These are phyloP conservation scores for Backusella liffmaniae DNA, from an alignment of 192 early-diverging fungal species.

Conservation along the genomic window DNA sequence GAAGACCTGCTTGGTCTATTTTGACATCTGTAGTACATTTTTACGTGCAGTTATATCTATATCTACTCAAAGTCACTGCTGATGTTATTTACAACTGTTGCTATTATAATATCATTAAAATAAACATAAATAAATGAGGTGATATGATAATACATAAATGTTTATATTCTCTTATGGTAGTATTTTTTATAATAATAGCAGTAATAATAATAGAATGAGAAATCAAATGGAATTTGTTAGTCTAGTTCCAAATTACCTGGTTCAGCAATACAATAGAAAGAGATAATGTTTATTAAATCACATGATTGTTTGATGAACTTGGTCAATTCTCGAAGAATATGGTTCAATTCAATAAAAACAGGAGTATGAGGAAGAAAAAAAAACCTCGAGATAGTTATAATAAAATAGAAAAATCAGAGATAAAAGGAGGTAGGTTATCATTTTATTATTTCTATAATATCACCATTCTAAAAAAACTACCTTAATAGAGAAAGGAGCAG, in stretches of 20 bases:
- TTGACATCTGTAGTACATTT: slow-evolving; percentile 2
- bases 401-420: not conserved
- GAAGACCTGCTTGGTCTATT: not conserved
- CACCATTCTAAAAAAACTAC: not conserved
- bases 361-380: not conserved
- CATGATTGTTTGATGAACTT: not conserved
- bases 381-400: not conserved
- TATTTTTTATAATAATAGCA: not conserved
- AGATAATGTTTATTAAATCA: slow-evolving; percentile 1
- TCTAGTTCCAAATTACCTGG: slow-evolving; percentile 7
- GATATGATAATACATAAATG: not conserved
- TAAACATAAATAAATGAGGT: not conserved
- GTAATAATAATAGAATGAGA: not conserved
- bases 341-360: slow-evolving; percentile 8
- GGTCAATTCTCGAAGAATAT: slow-evolving; percentile 4
- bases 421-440: not conserved
- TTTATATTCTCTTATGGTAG: not conserved
- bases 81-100: not conserved
- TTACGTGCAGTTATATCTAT: not conserved
- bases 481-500: not conserved
- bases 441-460: not conserved
- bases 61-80: not conserved
- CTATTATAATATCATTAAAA: not conserved
- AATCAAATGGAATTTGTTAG: not conserved
- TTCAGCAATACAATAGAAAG: not conserved